Evolutionary conservation across 2,329 filamentous ascomycete genomes (phyloP).

Genomic region (Mollisiaceae sp.): DNA sequence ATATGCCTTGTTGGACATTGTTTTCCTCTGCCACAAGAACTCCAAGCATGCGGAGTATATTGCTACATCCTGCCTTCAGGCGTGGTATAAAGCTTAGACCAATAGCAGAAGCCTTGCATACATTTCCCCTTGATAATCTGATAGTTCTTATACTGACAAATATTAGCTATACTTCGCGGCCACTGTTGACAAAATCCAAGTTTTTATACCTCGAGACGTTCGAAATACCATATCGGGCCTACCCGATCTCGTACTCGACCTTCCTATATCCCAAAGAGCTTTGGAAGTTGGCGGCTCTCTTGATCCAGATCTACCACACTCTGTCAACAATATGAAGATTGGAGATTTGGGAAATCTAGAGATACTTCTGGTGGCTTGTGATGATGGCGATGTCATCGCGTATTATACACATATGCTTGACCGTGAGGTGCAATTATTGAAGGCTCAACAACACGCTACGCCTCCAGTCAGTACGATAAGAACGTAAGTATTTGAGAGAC

Average conservation of each 20-base stretch:
- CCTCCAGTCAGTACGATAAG: conserved; percentile 18
- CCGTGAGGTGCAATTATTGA: conserved; percentile 14
- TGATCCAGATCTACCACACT: conserved; percentile 58
- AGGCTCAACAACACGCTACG: conserved; percentile 36
- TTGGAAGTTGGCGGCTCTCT: conserved; percentile 58
- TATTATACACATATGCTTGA: conserved; percentile 60
- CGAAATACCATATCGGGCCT: conserved; percentile 54
- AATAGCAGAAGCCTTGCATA: neutral
- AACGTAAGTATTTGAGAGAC: conserved; percentile 28
- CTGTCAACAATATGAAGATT: conserved; percentile 71
- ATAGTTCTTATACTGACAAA: conserved; percentile 12
- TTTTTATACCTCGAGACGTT: conserved; percentile 57
- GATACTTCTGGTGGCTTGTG: conserved; percentile 69
- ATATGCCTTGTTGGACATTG: neutral
- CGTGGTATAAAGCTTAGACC: neutral
- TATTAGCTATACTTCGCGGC: conserved; percentile 64
- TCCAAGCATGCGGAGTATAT: neutral
- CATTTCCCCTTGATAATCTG: neutral
- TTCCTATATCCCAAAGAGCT: conserved; percentile 47
- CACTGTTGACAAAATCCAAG: conserved; percentile 60
- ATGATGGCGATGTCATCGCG: conserved; percentile 76
- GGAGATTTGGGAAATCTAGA: conserved; percentile 74
- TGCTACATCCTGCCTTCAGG: neutral
- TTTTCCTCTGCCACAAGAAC: too few species aligned
- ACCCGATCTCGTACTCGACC: conserved; percentile 57